Conservation (phyloP, 2,329 filamentous ascomycete species). For the Aspergillus puulaauensis region DNA sequence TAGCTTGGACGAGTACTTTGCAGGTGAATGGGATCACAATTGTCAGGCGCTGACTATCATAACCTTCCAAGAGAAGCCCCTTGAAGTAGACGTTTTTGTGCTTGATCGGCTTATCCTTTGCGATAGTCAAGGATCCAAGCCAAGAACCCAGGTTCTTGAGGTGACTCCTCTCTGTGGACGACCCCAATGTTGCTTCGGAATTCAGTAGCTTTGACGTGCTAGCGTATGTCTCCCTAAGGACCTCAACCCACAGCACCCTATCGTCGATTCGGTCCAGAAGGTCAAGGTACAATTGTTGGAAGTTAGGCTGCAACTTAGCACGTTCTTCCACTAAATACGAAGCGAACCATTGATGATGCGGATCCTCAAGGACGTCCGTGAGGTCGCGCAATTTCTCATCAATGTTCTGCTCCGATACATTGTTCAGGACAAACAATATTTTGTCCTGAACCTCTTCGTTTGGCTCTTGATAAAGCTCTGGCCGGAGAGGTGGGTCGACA, state of each 20-base stretch:
- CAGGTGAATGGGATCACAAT: constrained; percentile 97
- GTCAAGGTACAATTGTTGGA: constrained; percentile 88
- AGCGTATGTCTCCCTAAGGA: constrained; percentile 89
- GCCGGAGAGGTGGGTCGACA: constrained; percentile 66
- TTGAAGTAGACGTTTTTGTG: constrained; percentile 98
- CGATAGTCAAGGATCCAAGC: constrained; percentile 90
- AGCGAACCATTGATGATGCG: constrained; percentile 95
- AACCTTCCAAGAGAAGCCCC: constrained; percentile 87
- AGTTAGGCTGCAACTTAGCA: constrained; percentile 96
- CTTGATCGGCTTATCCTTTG: constrained; percentile 90
- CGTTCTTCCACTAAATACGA: constrained; percentile 92
- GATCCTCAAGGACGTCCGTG: constrained; percentile 71
- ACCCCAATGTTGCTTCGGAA: constrained; percentile 81
- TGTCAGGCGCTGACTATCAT: constrained; percentile 85
- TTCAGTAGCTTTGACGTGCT: constrained; percentile 86
- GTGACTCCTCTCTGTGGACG: constrained; percentile 78
- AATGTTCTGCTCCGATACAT: constrained; percentile 87
- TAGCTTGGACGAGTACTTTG: constrained; percentile 86
- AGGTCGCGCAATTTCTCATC: constrained; percentile 81
- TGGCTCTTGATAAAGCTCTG: constrained; percentile 74
- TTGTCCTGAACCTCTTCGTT: constrained; percentile 84
- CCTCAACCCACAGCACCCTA: constrained; percentile 76
- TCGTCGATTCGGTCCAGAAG: constrained; percentile 81
- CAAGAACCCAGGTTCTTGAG: constrained; percentile 92
- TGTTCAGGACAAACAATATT: constrained; percentile 94